Evolutionary conservation across 2,329 filamentous ascomycete genomes (phyloP).

Genomic region (Aspergillus floridensis): DNA sequence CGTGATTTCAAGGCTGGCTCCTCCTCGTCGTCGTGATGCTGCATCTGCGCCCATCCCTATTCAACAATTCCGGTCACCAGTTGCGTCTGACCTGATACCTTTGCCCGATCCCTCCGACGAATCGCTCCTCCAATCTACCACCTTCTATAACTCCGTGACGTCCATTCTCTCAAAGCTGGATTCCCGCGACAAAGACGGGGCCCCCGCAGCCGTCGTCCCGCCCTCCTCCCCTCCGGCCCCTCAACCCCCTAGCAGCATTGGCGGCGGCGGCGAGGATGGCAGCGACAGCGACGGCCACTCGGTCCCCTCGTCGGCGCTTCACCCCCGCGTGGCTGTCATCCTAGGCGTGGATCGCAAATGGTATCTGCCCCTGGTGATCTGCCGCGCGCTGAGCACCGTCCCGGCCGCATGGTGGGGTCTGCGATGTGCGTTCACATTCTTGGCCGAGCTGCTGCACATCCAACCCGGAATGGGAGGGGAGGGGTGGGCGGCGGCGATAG

Average conservation of each 20-base stretch:
- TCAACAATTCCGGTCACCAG: slow-evolving; percentile 25
- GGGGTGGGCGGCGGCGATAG: slow-evolving; percentile 40
- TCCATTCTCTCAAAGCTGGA: slow-evolving; percentile 15
- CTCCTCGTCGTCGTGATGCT: slow-evolving; percentile 39
- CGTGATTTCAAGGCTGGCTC: slow-evolving; percentile 41
- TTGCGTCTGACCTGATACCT: slow-evolving; percentile 25
- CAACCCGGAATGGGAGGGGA: slow-evolving; percentile 43
- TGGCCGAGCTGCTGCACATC: slow-evolving; percentile 60
- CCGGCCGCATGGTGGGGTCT: slow-evolving; percentile 72
- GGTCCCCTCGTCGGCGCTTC: slow-evolving; percentile 48
- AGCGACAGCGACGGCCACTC: slow-evolving; percentile 14
- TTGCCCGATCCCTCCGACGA: slow-evolving; percentile 12
- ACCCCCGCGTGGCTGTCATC: slow-evolving; percentile 75
- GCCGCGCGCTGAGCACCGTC: slow-evolving; percentile 68
- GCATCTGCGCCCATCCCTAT: slow-evolving; percentile 35
- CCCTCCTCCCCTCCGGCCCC: slow-evolving; percentile 33
- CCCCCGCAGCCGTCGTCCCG: slow-evolving; percentile 28
- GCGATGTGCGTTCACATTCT: slow-evolving; percentile 65
- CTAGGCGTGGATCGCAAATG: slow-evolving; percentile 70
- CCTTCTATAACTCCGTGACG: slow-evolving; percentile 9
- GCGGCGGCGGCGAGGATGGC: slow-evolving; percentile 21
- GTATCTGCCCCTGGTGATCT: slow-evolving; percentile 70
- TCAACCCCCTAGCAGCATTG: slow-evolving; percentile 25
- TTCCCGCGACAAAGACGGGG: slow-evolving; percentile 29
- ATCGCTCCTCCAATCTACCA: background rate